Evolutionary conservation across 768 basidiomycete species (phyloP), one percentile per base, ranked within the genome.

Genomic region (Pleurotus sapidus): DNA sequence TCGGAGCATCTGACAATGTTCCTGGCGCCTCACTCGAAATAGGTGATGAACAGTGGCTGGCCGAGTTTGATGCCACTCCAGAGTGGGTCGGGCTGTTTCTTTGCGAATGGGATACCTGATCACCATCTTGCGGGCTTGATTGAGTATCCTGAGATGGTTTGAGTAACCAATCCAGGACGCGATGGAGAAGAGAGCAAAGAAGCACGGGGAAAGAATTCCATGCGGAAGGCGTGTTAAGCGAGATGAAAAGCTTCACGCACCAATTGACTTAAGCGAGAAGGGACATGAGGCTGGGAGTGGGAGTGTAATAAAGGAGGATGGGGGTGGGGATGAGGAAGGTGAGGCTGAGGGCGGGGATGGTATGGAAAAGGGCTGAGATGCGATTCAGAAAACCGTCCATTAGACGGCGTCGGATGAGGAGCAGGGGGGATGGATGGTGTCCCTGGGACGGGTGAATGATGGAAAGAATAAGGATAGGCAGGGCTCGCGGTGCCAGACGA

Each of bases 401-500:
- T 63, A 1, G 55, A 51, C n/a, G 66, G 67, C 12, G 62, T 68
- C 56, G 34, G 59, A 57, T 59, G 59, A 9, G 61, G 64, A 37
- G 57, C 71, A 63, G 51, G 71, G 60, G 57, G 72, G 57, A 59
- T 49, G n/a, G 55, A 51, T 23, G 59, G 48, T 11, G 57, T 45
- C 24, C 54, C 45, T 49, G 64, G 56, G n/a, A 61, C 47, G 2
- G 55, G 39, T 15, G 67, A 60, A 8, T 25, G 65, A 30, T 74
- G 68, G 38, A 69, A 66, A 23, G 69, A 68, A 59, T 72, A 65
- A 6, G 70, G 68, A 60, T 72, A 69, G 7, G 78, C 73, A 24
- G 81, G 82, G 56, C 77, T 81, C 4, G 80, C 71, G 2, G 81
- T 77, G 6, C 82, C 83, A 4, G 83, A 83, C 37, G 77, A 74